Percentiles rank a stretch among this genome's conserved stretches.
These are phyloP conservation scores for Atkinsonella hypoxylon DNA, from an alignment of 2,329 filamentous ascomycete genomes.

Conservation along the genomic window DNA sequence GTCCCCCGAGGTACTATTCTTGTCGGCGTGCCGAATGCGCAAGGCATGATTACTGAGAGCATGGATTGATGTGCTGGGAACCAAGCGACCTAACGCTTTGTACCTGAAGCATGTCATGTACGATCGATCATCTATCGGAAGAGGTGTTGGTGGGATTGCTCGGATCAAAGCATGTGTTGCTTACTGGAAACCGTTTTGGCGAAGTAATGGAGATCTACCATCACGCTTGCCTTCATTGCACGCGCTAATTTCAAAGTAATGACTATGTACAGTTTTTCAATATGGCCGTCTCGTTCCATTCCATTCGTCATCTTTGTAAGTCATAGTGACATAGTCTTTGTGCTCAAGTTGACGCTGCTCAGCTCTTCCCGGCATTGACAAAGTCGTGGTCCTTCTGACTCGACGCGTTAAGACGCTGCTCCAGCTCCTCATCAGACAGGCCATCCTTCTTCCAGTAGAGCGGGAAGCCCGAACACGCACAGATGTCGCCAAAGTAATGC, in stretches of 20 bases:
- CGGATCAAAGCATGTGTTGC: no score
- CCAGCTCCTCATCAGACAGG: constrained; percentile 25
- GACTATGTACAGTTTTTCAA: background rate
- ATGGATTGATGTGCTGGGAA: background rate
- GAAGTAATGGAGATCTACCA: no score
- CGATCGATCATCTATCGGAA: background rate
- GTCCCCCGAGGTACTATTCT: constrained; percentile 44
- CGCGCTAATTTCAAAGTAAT: background rate
- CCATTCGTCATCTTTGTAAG: background rate
- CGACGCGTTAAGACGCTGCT: constrained; percentile 20
- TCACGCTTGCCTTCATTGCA: background rate
- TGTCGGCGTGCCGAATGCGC: constrained; percentile 45
- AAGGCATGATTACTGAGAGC: constrained; percentile 49
- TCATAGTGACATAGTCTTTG: no score
- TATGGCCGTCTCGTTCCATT: background rate
- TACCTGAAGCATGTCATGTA: background rate
- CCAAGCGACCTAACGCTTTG: background rate
- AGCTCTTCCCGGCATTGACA: background rate
- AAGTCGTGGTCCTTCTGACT: constrained; percentile 1
- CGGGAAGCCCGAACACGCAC: constrained; percentile 23
- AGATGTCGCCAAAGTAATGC: constrained; percentile 35
- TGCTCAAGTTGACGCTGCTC: no score
- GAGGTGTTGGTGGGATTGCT: background rate
- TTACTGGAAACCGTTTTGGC: no score
- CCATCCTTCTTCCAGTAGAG: constrained; percentile 16